Evolutionary conservation across 1,284 basidiomycete genomes (phyloP).

Genomic region (Cerrena zonata): DNA sequence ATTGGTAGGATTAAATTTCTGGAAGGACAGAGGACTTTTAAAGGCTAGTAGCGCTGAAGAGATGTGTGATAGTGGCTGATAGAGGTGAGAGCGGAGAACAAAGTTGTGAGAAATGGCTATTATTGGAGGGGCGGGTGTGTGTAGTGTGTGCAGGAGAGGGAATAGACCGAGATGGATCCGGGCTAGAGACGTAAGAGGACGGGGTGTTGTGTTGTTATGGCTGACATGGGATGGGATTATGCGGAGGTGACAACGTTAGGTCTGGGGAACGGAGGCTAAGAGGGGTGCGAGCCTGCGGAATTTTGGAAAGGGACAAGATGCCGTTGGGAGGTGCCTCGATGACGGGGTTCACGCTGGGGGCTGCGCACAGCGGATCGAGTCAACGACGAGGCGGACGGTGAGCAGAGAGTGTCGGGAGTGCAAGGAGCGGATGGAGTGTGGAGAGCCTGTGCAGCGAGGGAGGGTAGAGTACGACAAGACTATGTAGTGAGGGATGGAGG

Average conservation of each 20-base stretch:
- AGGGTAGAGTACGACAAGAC: background rate
- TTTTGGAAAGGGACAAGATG: background rate
- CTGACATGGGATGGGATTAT: background rate
- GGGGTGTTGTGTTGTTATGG: too few relatives aligned
- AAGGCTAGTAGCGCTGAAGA: background rate
- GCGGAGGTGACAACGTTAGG: background rate
- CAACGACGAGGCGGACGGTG: background rate
- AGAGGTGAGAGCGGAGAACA: background rate
- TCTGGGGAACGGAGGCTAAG: background rate
- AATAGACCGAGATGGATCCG: background rate
- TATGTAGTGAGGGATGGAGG: slow-evolving; percentile 1
- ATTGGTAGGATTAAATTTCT: background rate
- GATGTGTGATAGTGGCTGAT: too few relatives aligned
- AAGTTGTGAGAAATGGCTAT: background rate
- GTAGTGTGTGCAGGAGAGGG: background rate
- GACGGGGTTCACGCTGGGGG: background rate
- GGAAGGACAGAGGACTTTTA: background rate
- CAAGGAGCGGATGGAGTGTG: background rate
- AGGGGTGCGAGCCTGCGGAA: slow-evolving; percentile 1
- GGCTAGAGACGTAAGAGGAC: background rate
- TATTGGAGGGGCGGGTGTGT: too few relatives aligned
- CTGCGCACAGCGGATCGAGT: background rate
- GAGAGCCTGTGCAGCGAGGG: background rate
- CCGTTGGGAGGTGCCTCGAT: background rate
- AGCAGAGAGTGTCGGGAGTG: background rate